Evolutionary conservation across 2,329 filamentous ascomycete genomes (phyloP).

Genomic region (Paecilomyces niveus): DNA sequence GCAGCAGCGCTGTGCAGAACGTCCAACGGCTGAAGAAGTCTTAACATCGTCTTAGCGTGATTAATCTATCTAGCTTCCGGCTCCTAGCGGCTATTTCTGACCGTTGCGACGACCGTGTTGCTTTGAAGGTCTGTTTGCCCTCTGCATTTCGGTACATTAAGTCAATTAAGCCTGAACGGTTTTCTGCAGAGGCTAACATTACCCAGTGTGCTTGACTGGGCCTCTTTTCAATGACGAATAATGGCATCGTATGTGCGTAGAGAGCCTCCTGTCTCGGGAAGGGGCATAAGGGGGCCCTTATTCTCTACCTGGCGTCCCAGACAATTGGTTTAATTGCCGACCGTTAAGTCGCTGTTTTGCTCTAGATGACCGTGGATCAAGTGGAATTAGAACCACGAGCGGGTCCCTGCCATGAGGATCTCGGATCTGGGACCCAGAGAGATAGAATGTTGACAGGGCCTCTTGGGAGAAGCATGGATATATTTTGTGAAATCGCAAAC

Average conservation of each 20-base stretch:
- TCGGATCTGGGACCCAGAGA: background rate
- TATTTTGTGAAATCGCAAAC: background rate
- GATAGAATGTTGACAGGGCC: background rate
- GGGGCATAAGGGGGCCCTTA: too few species aligned
- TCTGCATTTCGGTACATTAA: background rate
- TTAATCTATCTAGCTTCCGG: background rate
- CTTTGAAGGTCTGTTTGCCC: background rate
- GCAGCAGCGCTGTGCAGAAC: background rate
- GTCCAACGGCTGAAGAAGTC: background rate
- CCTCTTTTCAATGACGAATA: background rate
- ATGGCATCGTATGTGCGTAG: too few species aligned
- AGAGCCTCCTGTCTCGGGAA: too few species aligned
- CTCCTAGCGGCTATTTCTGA: background rate
- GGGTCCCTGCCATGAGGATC: background rate
- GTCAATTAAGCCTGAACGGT: background rate
- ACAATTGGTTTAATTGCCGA: too few species aligned
- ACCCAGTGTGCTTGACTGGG: background rate
- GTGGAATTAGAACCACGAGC: background rate
- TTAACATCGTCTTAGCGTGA: background rate
- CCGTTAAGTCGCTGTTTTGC: too few species aligned
- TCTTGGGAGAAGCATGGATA: background rate
- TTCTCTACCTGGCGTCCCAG: too few species aligned
- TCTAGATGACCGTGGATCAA: background rate
- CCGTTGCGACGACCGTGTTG: background rate
- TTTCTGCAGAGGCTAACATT: background rate